A percentile compares a stretch with the other conserved stretches of the same genome.
phyloP scores from a whole-genome alignment of 2,329 filamentous ascomycete species.

The Samsoniella hepiali region DNA sequence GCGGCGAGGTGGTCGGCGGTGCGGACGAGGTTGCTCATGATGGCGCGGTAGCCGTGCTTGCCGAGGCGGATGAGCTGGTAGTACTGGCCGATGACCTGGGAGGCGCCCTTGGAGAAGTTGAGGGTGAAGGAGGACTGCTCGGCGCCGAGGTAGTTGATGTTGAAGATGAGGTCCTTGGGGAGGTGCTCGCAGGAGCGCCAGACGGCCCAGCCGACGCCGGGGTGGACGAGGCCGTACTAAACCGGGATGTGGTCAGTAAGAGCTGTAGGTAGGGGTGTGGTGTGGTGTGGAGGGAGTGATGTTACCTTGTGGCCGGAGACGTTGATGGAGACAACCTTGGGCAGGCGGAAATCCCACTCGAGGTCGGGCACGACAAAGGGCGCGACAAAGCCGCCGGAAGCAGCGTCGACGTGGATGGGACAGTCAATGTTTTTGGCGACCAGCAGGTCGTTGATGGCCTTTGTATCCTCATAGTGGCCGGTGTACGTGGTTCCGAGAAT shows the following conservation, averaged over 20 bases:
- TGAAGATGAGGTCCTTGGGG: slow-evolving; percentile 92
- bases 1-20: slow-evolving; percentile 83
- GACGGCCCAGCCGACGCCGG: slow-evolving; percentile 90
- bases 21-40: slow-evolving; percentile 91
- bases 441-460: slow-evolving; percentile 85
- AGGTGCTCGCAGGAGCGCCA: slow-evolving; percentile 83
- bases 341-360: slow-evolving; percentile 87
- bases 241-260: background rate
- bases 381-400: slow-evolving; percentile 86
- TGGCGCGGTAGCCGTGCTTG: slow-evolving; percentile 84
- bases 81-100: slow-evolving; percentile 94
- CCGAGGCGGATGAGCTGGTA: slow-evolving; percentile 95
- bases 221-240: slow-evolving; percentile 67
- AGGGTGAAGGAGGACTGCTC: slow-evolving; percentile 95
- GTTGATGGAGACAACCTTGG: slow-evolving; percentile 90
- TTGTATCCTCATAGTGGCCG: slow-evolving; percentile 91
- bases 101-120: slow-evolving; percentile 95
- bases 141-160: slow-evolving; percentile 97
- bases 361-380: slow-evolving; percentile 84
- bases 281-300: slow-evolving; percentile 36
- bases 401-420: slow-evolving; percentile 91
- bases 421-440: slow-evolving; percentile 70
- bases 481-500: slow-evolving; percentile 95
- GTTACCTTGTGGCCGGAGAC: slow-evolving; percentile 81
- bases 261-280: background rate